Evolutionary conservation across 2,329 filamentous ascomycete species (phyloP), one percentile per base, ranked within the genome.

Genomic region (Cryoendolithus antarcticus): DNA sequence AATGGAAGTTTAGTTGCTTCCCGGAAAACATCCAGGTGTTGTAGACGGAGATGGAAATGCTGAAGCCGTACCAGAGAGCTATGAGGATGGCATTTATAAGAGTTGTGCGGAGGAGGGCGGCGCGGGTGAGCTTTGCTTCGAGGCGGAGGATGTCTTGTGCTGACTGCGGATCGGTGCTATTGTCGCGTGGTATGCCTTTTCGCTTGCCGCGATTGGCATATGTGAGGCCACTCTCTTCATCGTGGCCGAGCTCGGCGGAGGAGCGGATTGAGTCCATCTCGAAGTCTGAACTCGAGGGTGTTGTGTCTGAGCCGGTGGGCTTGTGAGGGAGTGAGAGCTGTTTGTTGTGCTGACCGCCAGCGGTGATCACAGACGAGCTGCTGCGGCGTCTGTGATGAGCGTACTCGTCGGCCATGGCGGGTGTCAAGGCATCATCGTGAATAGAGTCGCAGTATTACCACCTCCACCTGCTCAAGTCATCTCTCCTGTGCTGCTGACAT

Each of bases 11-110:
- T 51, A 93, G 75, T 49, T 82, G 77, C 49, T 81, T 74, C 45
- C 80, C 74, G 54, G 84, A 83, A 64, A 98, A 96, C 89, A 98
- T 96, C 91, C 91, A 96, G 67, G 95, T 96, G 72, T 98, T 98
- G 70, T 96, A 98, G 81, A 95, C 72, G 45, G 86, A 93, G 58
- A 94, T 94, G 36, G 84, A 86, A 48, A 96, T 74, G 11, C 88
- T 95, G 62, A 96, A 96, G 30, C 86, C 65, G 58, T 84, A 77
- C 89, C 91, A 98, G 47, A 93, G 62, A 15, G 74, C 72, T 48
- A 96, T 94, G 48, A 98, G 66, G n/a, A 72, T 54, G n/a, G 70
- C 73, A 60, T 96, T 95, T 55, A 86, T 66, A 41, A 80, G 58
- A 40, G 88, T 65, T 41, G 70, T 77, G 57, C 68, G 79, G 35